Conservation (phyloP, 495 filamentous ascomycete genomes). For the Hypoxylon rickii region DNA sequence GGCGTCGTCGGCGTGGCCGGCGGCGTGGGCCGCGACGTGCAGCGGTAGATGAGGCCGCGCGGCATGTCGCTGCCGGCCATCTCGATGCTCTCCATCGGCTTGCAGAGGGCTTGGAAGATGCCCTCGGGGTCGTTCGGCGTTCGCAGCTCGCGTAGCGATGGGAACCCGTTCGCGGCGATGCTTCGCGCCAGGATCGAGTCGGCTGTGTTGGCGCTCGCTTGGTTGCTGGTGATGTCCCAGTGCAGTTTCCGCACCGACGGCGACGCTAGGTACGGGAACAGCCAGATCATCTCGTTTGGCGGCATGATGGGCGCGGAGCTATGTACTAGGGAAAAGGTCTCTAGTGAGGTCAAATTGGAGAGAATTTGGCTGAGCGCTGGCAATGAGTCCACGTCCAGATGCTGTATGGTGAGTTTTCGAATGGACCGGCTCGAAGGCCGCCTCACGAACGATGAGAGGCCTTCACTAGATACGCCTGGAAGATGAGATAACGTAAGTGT, state of each 20-base stretch:
- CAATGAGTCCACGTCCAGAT: slow-evolving; percentile 66
- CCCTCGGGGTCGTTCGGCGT: slow-evolving; percentile 77
- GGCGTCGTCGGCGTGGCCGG: slow-evolving; percentile 33
- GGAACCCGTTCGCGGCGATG: slow-evolving; percentile 73
- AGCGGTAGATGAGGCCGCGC: slow-evolving; percentile 38
- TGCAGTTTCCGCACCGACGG: slow-evolving; percentile 69
- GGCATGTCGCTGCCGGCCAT: slow-evolving; percentile 42
- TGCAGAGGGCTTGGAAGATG: slow-evolving; percentile 71
- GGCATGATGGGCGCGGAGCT: slow-evolving; percentile 63
- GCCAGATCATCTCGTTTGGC: slow-evolving; percentile 62
- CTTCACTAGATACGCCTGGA: slow-evolving; percentile 74
- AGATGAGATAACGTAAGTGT: slow-evolving; percentile 78
- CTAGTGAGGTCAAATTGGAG: slow-evolving; percentile 63
- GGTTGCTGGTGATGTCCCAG: slow-evolving; percentile 73
- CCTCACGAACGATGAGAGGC: slow-evolving; percentile 73
- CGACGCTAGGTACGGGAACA: slow-evolving; percentile 71
- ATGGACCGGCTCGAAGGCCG: slow-evolving; percentile 60
- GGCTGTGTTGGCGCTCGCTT: slow-evolving; percentile 51
- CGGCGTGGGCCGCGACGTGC: slow-evolving; percentile 29
- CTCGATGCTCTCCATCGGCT: slow-evolving; percentile 52
- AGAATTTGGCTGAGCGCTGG: slow-evolving; percentile 77
- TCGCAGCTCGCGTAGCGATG: slow-evolving; percentile 66
- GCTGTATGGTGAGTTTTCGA: slow-evolving; percentile 64
- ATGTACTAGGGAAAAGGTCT: slow-evolving; percentile 74
- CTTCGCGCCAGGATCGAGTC: slow-evolving; percentile 74